Evolutionary conservation across 257 asterid species (phyloP).

Genomic region (Solanum okadae): DNA sequence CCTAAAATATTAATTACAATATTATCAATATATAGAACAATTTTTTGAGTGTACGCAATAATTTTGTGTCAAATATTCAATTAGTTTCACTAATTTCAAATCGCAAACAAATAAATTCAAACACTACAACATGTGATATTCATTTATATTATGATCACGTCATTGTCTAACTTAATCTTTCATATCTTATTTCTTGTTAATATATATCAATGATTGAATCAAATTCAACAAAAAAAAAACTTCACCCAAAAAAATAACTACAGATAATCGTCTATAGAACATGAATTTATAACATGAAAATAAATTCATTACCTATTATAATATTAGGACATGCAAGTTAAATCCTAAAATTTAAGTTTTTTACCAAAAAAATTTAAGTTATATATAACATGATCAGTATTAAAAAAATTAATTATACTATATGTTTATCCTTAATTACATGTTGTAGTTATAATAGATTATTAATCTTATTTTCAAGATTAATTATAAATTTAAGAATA

Average conservation of each 20-base stretch:
- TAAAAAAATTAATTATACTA: neutral
- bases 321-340: neutral
- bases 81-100: neutral
- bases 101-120: neutral
- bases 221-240: neutral
- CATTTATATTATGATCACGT: neutral
- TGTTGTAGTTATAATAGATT: neutral
- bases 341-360: neutral
- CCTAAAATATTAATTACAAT: neutral
- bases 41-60: neutral
- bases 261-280: neutral
- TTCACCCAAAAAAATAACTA: neutral
- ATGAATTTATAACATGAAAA: neutral
- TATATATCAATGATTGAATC: neutral
- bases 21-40: neutral
- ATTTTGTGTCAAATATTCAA: neutral
- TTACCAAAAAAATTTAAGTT: neutral
- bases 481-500: too few species aligned
- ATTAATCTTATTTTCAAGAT: too few species aligned
- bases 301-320: neutral
- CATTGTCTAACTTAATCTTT: neutral
- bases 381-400: neutral
- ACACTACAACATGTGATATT: neutral
- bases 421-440: neutral
- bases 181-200: neutral